A percentile compares a stretch with the other conserved stretches of the same genome.
Conservation (phyloP, 139 green algal genomes). For the Axilococcus clingmanii region DNA sequence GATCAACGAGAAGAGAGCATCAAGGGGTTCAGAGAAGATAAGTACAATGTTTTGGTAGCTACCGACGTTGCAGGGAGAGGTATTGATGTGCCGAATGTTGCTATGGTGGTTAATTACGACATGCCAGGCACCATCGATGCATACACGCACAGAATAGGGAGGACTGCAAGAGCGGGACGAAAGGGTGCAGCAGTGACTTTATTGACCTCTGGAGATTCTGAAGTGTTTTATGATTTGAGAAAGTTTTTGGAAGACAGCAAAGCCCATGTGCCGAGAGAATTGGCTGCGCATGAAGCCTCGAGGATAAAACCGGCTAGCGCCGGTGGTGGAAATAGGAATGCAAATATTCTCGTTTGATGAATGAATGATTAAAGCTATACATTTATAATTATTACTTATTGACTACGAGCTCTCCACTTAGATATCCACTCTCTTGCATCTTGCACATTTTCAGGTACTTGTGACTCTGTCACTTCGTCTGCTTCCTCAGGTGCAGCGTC, state of each 20-base stretch:
- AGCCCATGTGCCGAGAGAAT: slow-evolving; percentile 42
- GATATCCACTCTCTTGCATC: slow-evolving; percentile 36
- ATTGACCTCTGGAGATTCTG: slow-evolving; percentile 56
- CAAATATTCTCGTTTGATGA: not conserved
- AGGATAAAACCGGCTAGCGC: slow-evolving; percentile 55
- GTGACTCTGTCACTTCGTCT: not conserved
- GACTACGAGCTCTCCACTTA: slow-evolving; percentile 16
- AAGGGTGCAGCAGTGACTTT: slow-evolving; percentile 88
- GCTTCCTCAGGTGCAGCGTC: slow-evolving; percentile 5
- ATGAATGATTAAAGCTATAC: not conserved
- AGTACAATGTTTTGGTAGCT: slow-evolving; percentile 90
- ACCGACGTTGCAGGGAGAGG: slow-evolving; percentile 96
- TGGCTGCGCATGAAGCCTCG: slow-evolving; percentile 70
- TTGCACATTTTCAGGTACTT: slow-evolving; percentile 28
- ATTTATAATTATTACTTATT: slow-evolving; percentile 8
- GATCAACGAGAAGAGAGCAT: slow-evolving; percentile 80
- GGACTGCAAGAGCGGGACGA: slow-evolving; percentile 70
- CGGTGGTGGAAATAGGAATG: slow-evolving; percentile 3
- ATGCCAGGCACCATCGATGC: slow-evolving; percentile 90
- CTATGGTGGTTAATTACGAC: slow-evolving; percentile 96
- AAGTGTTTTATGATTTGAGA: slow-evolving; percentile 95
- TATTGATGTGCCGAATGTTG: slow-evolving; percentile 87
- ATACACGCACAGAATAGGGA: slow-evolving; percentile 95
- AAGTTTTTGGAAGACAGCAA: slow-evolving; percentile 64
- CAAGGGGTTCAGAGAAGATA: slow-evolving; percentile 79